Base-by-base conservation (phyloP, 495 filamentous ascomycete species). In the Hyaloscypha variabilis region DNA sequence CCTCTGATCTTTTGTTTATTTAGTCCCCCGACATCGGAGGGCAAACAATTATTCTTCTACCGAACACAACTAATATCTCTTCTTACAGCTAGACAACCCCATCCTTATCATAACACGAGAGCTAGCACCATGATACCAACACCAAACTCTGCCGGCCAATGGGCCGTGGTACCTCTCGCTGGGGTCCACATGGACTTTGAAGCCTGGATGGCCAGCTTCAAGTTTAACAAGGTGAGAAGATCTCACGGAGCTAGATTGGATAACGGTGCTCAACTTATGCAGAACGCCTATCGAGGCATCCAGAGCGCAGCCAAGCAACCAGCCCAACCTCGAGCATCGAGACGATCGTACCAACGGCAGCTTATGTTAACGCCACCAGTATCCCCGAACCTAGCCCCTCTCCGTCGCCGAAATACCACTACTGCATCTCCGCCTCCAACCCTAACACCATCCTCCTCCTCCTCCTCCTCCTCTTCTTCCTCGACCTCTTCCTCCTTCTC, bases 121-220 rank as follows among this genome's bases (percentile, higher is more conserved):
- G 13, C 31, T 34, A 17, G 17, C 39, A 46, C 10, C 39, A 46
- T 46, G 39, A 46, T 46, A 4, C 39, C 39, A 14, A 46, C 39
- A 10, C 10, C 13, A 10, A 46, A 46, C 39, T 17, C 17, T 4
- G 39, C 39, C 11, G 39, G 39, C 1, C 39, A 46, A 17, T 46
- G 39, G 39, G 39, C 39, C 13, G 39, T 46, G 14, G 6, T 46
- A 46, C 39, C 39, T 3, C 39, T 46, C 10, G 39, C 39, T 11
- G 39, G 39, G 17, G 39, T 46, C 39, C 39, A 46, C 11, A 46
- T 46, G 39, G 39, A 46, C 39, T 46, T 46, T 46, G 39, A 46
- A 46, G 39, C 39, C 39, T 46, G 39, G 39, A 46, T 46, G 39
- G 39, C 39, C 39, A 46, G 39, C 39, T 46, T 46, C 39, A 46